These are phyloP conservation scores for Oleoguttula mirabilis DNA, from an alignment of 495 filamentous ascomycete genomes.

Conservation along the genomic window DNA sequence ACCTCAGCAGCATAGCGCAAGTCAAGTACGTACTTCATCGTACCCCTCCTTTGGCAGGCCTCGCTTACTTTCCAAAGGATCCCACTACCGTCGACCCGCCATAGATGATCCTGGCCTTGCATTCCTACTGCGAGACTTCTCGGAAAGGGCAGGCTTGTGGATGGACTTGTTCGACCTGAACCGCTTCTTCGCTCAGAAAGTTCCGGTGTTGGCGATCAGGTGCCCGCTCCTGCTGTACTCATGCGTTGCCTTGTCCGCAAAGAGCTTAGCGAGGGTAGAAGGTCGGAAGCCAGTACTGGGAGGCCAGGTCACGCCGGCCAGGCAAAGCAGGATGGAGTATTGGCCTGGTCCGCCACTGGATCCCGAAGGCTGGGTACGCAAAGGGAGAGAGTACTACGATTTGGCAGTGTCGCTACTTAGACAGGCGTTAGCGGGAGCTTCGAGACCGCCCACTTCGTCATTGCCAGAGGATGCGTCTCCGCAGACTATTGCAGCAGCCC, in stretches of 20 bases:
- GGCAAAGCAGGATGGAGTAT: conserved; percentile 37
- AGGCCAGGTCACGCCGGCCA: conserved; percentile 34
- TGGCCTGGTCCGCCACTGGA: conserved; percentile 31
- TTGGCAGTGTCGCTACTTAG: conserved; percentile 49
- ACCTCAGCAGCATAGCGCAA: conserved; percentile 1
- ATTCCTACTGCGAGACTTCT: conserved; percentile 51
- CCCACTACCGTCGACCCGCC: not conserved
- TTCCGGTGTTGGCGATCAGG: conserved; percentile 44
- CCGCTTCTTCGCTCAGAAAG: conserved; percentile 47
- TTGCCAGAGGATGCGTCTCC: conserved; percentile 10
- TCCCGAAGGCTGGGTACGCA: conserved; percentile 42
- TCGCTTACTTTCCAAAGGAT: conserved; percentile 17
- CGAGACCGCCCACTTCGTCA: conserved; percentile 6
- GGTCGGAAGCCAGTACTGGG: conserved; percentile 39
- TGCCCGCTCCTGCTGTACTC: conserved; percentile 49
- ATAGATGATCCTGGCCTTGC: conserved; percentile 41
- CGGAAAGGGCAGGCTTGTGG: conserved; percentile 49
- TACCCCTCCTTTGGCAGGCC: conserved; percentile 14
- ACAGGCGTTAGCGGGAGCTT: conserved; percentile 36
- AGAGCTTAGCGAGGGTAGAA: conserved; percentile 46
- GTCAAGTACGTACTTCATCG: conserved; percentile 18
- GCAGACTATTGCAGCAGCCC: not conserved
- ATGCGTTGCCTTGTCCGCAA: conserved; percentile 50
- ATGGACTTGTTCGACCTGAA: conserved; percentile 54
- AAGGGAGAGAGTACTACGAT: conserved; percentile 51